phyloP scores from a whole-genome alignment of 768 basidiomycete species.

The Artomyces pyxidatus region DNA sequence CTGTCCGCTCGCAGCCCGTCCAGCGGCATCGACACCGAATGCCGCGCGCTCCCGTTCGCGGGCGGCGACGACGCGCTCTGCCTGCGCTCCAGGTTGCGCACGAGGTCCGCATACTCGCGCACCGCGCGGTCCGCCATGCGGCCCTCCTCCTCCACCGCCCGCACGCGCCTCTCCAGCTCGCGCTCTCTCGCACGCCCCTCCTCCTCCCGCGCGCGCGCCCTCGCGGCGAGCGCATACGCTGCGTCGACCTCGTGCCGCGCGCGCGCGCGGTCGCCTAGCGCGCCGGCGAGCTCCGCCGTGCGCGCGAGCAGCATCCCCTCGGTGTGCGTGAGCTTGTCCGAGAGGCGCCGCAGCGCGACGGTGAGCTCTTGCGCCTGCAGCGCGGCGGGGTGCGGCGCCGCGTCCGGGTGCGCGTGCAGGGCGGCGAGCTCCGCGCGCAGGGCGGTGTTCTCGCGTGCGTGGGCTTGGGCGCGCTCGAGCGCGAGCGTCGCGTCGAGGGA shows the following conservation, averaged over 20 bases:
- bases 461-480: conserved; percentile 35
- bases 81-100: conserved; percentile 52
- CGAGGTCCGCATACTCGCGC: conserved; percentile 68
- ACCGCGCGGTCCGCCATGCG: conserved; percentile 59
- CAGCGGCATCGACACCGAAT: conserved; percentile 13
- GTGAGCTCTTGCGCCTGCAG: conserved; percentile 47
- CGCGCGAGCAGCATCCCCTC: conserved; percentile 46
- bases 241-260: conserved; percentile 36
- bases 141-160: conserved; percentile 46
- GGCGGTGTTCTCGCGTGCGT: conserved; percentile 53
- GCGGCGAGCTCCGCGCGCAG: conserved; percentile 46
- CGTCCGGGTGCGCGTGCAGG: conserved; percentile 47
- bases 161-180: conserved; percentile 37
- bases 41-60: background rate
- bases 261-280: conserved; percentile 35
- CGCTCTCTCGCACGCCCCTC: conserved; percentile 40
- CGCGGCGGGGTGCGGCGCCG: conserved; percentile 29
- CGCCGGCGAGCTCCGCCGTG: conserved; percentile 37
- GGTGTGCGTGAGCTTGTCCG: conserved; percentile 56
- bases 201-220: conserved; percentile 47
- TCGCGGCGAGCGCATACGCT: conserved; percentile 49
- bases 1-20: conserved; percentile 39
- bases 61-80: conserved; percentile 18
- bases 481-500: conserved; percentile 45
- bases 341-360: conserved; percentile 57